A percentile compares a stretch with the other conserved stretches of the same genome.
Conservation (phyloP, 306 rosid genomes). For the Hippophae gyantsensis region DNA sequence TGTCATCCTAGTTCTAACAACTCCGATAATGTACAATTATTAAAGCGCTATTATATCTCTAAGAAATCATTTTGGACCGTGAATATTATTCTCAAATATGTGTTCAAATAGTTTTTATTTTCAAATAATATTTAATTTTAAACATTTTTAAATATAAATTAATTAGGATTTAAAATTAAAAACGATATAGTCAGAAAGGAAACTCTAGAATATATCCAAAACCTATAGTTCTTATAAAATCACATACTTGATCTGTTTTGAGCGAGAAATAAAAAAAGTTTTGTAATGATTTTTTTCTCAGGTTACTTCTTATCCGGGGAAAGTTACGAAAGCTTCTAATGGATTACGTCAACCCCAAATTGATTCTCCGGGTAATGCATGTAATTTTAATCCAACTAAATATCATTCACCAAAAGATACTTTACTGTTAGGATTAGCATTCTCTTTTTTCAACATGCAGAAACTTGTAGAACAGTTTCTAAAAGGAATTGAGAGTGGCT, state of each 20-base stretch:
- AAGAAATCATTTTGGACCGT: no score
- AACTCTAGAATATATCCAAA: no score
- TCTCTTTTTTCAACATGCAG: constrained; percentile 36
- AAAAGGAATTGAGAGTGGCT: constrained; percentile 37
- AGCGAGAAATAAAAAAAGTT: background rate
- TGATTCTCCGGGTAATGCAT: constrained; percentile 65
- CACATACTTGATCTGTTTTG: background rate
- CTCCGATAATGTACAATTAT: no score
- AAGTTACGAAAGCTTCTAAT: constrained; percentile 71
- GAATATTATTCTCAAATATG: no score
- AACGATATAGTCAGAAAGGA: no score
- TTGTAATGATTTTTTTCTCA: constrained; percentile 23
- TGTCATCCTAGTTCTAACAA: no score
- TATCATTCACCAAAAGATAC: constrained; percentile 8
- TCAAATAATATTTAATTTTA: no score
- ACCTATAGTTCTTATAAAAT: no score
- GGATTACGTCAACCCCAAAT: constrained; percentile 65
- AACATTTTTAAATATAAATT: no score
- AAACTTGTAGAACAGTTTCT: constrained; percentile 70
- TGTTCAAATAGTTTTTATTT: no score
- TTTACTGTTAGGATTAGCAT: background rate
- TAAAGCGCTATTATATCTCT: no score
- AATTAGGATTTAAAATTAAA: no score
- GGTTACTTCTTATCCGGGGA: constrained; percentile 48
- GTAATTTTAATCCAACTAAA: constrained; percentile 1